phyloP scores from a whole-genome alignment of 1,139 yeast genomes.

The Candida dubliniensis region DNA sequence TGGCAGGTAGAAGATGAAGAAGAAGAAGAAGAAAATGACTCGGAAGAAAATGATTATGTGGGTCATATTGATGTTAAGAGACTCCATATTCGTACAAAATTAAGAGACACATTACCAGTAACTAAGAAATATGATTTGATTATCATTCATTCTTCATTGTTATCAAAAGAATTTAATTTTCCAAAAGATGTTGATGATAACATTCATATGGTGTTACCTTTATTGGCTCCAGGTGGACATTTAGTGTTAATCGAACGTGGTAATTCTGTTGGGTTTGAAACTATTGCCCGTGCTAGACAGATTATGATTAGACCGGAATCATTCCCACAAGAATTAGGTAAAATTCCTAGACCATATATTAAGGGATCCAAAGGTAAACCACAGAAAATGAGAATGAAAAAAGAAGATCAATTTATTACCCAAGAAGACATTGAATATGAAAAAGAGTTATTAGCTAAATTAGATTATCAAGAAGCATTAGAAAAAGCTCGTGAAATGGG shows the following conservation, averaged over 20 bases:
- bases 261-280: constrained; percentile 84
- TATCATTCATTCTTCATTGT: constrained; percentile 79
- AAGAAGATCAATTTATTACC: constrained; percentile 37
- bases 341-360: constrained; percentile 71
- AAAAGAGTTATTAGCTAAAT: constrained; percentile 27
- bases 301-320: constrained; percentile 82
- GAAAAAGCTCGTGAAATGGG: constrained; percentile 13
- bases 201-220: constrained; percentile 56
- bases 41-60: constrained; percentile 32
- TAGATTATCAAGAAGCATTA: constrained; percentile 22
- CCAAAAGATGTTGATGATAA: constrained; percentile 74
- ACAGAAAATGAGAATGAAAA: constrained; percentile 23
- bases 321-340: constrained; percentile 52
- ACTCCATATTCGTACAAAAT: constrained; percentile 52
- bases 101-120: constrained; percentile 51
- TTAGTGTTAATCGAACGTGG: constrained; percentile 84
- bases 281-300: constrained; percentile 88
- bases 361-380: constrained; percentile 51
- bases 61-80: constrained; percentile 63
- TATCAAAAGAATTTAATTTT: constrained; percentile 58
- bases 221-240: constrained; percentile 76
- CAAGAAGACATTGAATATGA: constrained; percentile 37
- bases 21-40: constrained; percentile 17
- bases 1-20: constrained; percentile 16
- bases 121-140: constrained; percentile 69